Conservation (phyloP, 164 flowering plant genomes). For the Aristolochia californica region DNA sequence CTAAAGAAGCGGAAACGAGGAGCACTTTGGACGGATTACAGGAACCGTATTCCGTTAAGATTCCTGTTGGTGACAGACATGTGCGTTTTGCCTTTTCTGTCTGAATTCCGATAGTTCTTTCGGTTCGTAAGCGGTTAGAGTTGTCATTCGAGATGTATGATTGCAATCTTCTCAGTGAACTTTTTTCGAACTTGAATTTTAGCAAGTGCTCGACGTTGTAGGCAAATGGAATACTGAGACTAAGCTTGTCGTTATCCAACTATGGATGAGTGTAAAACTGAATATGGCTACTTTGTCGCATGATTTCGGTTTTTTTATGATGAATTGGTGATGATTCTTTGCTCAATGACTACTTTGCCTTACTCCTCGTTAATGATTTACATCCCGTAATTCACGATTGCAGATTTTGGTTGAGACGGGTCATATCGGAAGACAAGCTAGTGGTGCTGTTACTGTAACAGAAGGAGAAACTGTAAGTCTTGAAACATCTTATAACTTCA, state of each 20-base stretch:
- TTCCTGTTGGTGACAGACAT: conserved; percentile 84
- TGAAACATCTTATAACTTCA: not conserved
- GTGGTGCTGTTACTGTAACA: conserved; percentile 79
- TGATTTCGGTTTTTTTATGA: too few relatives aligned
- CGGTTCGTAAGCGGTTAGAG: not conserved
- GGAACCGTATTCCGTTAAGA: conserved; percentile 52
- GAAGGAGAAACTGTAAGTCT: conserved; percentile 96
- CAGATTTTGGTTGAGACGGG: conserved; percentile 98
- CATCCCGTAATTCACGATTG: conserved; percentile 1
- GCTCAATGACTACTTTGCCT: not conserved
- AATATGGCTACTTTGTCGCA: not conserved
- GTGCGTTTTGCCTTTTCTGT: conserved; percentile 22
- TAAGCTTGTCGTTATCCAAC: not conserved
- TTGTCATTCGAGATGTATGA: not conserved
- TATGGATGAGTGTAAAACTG: not conserved
- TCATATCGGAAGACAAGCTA: conserved; percentile 94
- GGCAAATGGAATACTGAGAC: not conserved
- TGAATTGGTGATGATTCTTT: not conserved
- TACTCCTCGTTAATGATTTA: not conserved
- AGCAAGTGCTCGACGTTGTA: not conserved
- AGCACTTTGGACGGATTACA: conserved; percentile 6
- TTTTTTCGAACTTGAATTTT: not conserved
- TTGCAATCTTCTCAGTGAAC: not conserved
- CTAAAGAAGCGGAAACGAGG: conserved; percentile 4
- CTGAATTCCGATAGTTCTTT: not conserved